Conservation (phyloP, 108 stramenopile genomes). For the Cyclotella atomus region DNA sequence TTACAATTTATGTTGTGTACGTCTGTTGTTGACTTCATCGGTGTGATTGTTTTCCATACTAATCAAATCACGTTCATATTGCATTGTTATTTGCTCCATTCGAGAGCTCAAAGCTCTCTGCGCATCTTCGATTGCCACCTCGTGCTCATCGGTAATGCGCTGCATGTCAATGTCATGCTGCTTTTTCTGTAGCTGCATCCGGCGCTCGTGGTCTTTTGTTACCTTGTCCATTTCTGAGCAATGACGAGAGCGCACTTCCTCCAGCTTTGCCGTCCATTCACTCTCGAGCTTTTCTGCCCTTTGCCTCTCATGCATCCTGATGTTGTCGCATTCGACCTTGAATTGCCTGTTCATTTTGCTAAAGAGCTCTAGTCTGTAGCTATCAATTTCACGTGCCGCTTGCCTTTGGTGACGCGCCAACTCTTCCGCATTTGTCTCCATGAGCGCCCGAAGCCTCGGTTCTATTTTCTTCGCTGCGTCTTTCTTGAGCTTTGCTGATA, state of each 20-base stretch:
- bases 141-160: constrained; percentile 15
- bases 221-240: constrained; percentile 20
- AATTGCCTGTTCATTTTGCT: constrained; percentile 15
- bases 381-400: constrained; percentile 22
- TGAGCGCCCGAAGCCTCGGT: constrained; percentile 22
- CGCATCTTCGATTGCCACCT: constrained; percentile 8
- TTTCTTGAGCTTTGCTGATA: constrained; percentile 34
- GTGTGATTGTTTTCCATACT: constrained; percentile 22
- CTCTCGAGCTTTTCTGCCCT: constrained; percentile 23
- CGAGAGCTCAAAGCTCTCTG: not conserved
- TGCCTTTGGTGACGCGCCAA: constrained; percentile 27
- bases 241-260: constrained; percentile 12
- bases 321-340: constrained; percentile 18
- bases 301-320: constrained; percentile 26
- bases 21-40: constrained; percentile 1
- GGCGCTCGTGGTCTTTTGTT: constrained; percentile 20
- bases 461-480: constrained; percentile 44
- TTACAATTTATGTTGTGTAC: not conserved
- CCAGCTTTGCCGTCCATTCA: constrained; percentile 34
- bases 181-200: constrained; percentile 11
- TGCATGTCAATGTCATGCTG: constrained; percentile 16
- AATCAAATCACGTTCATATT: constrained; percentile 16
- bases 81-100: constrained; percentile 7
- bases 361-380: constrained; percentile 38
- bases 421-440: constrained; percentile 34